phyloP scores from a whole-genome alignment of 2,329 filamentous ascomycete genomes.

The Colletotrichum trifolii region DNA sequence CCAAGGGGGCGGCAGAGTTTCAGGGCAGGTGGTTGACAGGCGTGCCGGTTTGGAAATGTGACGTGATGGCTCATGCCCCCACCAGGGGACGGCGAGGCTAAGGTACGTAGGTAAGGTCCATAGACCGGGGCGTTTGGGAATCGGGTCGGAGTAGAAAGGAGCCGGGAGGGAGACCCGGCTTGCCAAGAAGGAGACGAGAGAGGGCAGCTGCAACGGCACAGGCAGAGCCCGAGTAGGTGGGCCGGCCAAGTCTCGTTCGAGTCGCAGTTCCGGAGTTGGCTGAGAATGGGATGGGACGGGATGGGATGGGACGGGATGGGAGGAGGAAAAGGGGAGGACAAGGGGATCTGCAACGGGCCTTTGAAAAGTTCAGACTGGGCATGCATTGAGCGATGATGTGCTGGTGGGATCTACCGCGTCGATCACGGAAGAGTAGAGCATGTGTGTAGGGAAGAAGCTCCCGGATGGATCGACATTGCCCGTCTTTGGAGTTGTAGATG shows the following conservation, averaged over 20 bases:
- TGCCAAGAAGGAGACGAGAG: too few species aligned
- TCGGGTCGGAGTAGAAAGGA: constrained; percentile 2
- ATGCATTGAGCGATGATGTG: constrained; percentile 10
- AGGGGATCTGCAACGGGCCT: constrained; percentile 22
- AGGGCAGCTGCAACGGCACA: too few species aligned
- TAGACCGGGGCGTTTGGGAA: neutral
- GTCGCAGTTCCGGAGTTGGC: too few species aligned
- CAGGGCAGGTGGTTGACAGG: constrained; percentile 28
- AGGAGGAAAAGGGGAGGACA: neutral
- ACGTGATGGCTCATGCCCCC: constrained; percentile 18
- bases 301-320: neutral
- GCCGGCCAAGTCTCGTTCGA: too few species aligned
- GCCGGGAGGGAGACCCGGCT: neutral
- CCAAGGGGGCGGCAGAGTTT: constrained; percentile 24
- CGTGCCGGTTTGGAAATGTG: constrained; percentile 33
- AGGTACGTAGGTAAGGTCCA: too few species aligned
- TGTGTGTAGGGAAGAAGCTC: too few species aligned
- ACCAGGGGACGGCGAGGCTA: too few species aligned
- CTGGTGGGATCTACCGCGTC: constrained; percentile 28
- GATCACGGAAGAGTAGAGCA: constrained; percentile 12
- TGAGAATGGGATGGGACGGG: neutral
- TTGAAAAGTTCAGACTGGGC: constrained; percentile 20
- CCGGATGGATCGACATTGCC: too few species aligned
- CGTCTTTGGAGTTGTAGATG: too few species aligned
- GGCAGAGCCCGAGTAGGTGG: too few species aligned